Conservation (phyloP, 2,329 filamentous ascomycete genomes). For the Colletotrichum falcatum region DNA sequence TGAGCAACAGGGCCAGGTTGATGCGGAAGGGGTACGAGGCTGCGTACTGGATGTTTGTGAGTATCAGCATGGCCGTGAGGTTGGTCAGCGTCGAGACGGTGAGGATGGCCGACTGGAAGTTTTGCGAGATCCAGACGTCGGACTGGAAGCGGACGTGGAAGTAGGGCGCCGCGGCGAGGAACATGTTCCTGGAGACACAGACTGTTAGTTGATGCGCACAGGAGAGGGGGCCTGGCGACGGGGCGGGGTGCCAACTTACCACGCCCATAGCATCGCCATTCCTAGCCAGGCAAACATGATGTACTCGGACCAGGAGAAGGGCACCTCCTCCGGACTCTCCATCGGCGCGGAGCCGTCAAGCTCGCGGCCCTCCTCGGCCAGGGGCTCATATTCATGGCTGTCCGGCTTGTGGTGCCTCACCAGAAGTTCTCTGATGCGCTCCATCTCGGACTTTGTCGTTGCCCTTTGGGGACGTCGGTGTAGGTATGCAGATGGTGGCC, state of each 20-base stretch:
- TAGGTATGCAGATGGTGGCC: background rate
- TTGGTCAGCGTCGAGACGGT: slow-evolving; percentile 89
- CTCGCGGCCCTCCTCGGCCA: slow-evolving; percentile 46
- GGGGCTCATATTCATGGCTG: slow-evolving; percentile 43
- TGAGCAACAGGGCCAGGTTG: slow-evolving; percentile 79
- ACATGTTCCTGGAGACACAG: slow-evolving; percentile 84
- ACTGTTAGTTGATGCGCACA: slow-evolving; percentile 11
- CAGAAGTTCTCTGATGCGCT: slow-evolving; percentile 38
- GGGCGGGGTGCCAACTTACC: slow-evolving; percentile 65
- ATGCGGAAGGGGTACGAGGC: slow-evolving; percentile 93
- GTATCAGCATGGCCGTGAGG: slow-evolving; percentile 77
- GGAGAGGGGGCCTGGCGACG: background rate
- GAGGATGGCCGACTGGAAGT: slow-evolving; percentile 92
- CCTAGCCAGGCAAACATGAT: slow-evolving; percentile 86
- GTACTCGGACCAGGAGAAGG: slow-evolving; percentile 91
- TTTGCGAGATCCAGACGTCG: slow-evolving; percentile 77
- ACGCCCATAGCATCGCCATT: slow-evolving; percentile 96
- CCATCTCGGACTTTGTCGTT: slow-evolving; percentile 20
- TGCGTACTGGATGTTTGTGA: slow-evolving; percentile 82
- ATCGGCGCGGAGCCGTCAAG: slow-evolving; percentile 45
- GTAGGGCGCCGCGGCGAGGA: slow-evolving; percentile 93
- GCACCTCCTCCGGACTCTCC: slow-evolving; percentile 54
- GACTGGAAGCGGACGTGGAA: slow-evolving; percentile 84
- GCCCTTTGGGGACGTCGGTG: background rate
- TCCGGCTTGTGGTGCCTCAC: slow-evolving; percentile 31